Evolutionary conservation across 352 stramenopile species (phyloP), one percentile per base, ranked within the genome.

Genomic region (Poterioochromonas sp.): DNA sequence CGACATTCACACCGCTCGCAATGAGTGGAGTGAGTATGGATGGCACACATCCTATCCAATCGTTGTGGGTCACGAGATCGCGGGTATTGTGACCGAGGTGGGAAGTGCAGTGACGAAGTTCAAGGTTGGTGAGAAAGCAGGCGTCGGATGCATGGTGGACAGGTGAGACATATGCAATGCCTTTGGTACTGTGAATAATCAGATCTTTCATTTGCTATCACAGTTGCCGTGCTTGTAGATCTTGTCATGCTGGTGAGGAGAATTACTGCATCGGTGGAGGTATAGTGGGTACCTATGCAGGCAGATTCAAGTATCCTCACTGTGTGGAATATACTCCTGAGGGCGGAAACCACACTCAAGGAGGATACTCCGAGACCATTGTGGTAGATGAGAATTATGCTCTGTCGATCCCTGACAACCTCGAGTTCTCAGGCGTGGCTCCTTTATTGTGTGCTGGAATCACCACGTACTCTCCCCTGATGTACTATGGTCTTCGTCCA

Each of bases 361-460:
- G 88, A 39, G 90, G 90, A 40, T 94, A 93, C 77, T 84, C 83
- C n/a, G 83, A 89, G 37, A 86, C 83, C 69, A 85, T 93, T 77
- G 89, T 88, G 0, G 84, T 91, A 0, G 62, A 85, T 69, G 73
- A 86, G 68, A 71, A 82, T 37, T 93, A 90, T 80, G 86, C 87
- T 0, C 86, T 94, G 73, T 77, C 80, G 73, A 88, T 94, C 84
- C 89, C 89, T 0, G 86, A 91, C 0, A 84, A 76, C 64, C 84
- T 94, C 37, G 78, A 83, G 18, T 85, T 88, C 32, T 83, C 84
- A 32, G 83, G 76, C 20, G 87, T 85, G 0, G 88, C 86, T 0
- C 86, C 88, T 37, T 77, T 94, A 43, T 81, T 95, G 47, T 95
- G 90, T 81, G 89, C 90, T 5, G 51, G 51, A 32, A 86, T 94